These are phyloP conservation scores for Debaryomycetaceae sp. DNA, from an alignment of 1,139 yeast genomes.

Conservation along the genomic window DNA sequence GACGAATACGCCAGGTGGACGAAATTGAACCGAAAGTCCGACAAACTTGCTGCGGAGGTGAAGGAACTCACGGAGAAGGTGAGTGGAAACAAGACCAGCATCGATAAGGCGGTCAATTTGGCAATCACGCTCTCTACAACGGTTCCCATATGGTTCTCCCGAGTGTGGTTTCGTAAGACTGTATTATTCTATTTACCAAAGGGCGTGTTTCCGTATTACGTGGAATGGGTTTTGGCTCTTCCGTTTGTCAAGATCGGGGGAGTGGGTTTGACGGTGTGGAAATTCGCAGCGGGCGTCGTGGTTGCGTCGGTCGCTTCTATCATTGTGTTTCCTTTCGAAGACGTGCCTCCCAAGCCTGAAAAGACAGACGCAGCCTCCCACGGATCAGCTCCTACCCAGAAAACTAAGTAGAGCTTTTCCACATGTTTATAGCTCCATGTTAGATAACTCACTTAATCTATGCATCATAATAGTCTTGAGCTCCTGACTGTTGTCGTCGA, in stretches of 20 bases:
- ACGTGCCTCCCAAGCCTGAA: background rate
- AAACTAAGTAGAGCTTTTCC: background rate
- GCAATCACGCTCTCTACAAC: constrained; percentile 29
- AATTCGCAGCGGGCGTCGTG: constrained; percentile 36
- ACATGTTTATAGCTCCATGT: background rate
- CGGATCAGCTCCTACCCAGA: background rate
- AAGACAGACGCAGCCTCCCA: background rate
- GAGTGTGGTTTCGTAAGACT: constrained; percentile 54
- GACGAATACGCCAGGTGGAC: constrained; percentile 98
- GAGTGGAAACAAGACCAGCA: constrained; percentile 30
- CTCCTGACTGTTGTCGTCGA: constrained; percentile 13
- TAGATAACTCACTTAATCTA: constrained; percentile 17
- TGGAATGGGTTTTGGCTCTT: constrained; percentile 57
- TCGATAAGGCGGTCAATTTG: constrained; percentile 29
- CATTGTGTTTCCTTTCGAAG: background rate
- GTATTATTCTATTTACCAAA: constrained; percentile 62
- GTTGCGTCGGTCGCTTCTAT: constrained; percentile 16
- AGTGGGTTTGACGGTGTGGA: constrained; percentile 52
- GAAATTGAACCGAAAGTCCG: constrained; percentile 72
- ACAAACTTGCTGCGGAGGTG: constrained; percentile 54
- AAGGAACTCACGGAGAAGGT: constrained; percentile 38
- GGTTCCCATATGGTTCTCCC: constrained; percentile 47
- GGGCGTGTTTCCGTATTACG: constrained; percentile 52
- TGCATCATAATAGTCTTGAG: constrained; percentile 20
- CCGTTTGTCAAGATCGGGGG: constrained; percentile 60